These are phyloP conservation scores for Fusarium brevicatenulatum DNA, from an alignment of 2,329 filamentous ascomycete species.

Conservation along the genomic window DNA sequence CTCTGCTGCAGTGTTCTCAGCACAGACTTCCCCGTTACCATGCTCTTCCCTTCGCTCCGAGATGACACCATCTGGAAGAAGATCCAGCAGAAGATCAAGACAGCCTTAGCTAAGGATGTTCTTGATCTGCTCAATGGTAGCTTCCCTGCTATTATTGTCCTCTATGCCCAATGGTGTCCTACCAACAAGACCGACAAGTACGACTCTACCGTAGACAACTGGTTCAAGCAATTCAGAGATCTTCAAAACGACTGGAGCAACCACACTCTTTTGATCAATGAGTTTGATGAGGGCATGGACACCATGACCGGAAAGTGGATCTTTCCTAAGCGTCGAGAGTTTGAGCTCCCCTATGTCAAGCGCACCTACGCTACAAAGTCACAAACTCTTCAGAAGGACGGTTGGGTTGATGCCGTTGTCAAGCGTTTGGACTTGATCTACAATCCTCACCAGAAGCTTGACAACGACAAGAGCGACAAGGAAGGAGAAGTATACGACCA, in stretches of 20 bases:
- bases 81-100: conserved; percentile 49
- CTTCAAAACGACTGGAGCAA: conserved; percentile 46
- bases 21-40: conserved; percentile 50
- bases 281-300: conserved; percentile 56
- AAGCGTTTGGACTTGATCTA: conserved; percentile 33
- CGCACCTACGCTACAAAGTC: conserved; percentile 57
- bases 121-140: conserved; percentile 49
- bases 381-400: conserved; percentile 51
- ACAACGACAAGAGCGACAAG: conserved; percentile 8
- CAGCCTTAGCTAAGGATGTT: conserved; percentile 50
- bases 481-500: conserved; percentile 44
- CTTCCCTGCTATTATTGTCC: conserved; percentile 55
- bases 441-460: conserved; percentile 22
- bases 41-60: conserved; percentile 50
- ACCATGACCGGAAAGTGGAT: conserved; percentile 58
- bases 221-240: conserved; percentile 54
- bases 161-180: conserved; percentile 62
- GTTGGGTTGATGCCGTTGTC: conserved; percentile 49
- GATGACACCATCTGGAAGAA: conserved; percentile 37
- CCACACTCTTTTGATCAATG: conserved; percentile 40
- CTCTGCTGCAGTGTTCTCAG: conserved; percentile 59
- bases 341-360: conserved; percentile 60
- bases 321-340: conserved; percentile 58
- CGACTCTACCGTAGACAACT: conserved; percentile 48
- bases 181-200: conserved; percentile 50